Base-by-base conservation (phyloP, 1,284 basidiomycete genomes). In the Ganoderma leucocontextum region DNA sequence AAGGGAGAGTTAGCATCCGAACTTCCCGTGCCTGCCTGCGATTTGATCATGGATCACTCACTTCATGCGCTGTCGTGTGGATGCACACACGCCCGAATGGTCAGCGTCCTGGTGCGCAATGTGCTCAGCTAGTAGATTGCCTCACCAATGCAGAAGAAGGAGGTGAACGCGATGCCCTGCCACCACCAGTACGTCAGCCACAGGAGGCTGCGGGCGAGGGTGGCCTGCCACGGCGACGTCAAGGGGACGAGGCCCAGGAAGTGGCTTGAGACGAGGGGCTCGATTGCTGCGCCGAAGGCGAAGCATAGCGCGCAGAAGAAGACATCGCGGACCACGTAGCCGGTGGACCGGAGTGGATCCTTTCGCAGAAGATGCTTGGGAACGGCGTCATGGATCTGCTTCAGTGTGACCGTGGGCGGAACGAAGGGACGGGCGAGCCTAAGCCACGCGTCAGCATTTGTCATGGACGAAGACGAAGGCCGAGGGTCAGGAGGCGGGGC, bases 351-450 rank as follows among this genome's bases (percentile, higher is more conserved):
- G 60, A 75, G 66, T 33, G 75, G 65, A 65, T 78, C 70, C 80
- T 88, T 85, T 78, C 88, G 83, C 74, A 90, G 90, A 77, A 86
- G 81, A 66, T 82, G 78, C 60, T 79, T 81, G 13, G 85, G 85
- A 47, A 87, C 84, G 15, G 82, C 85, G 38, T 82, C 80, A 68
- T 82, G 85, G 60, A 87, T 74, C 63, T 84, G 77, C 73, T 85
- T 85, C 29, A 86, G 73, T 1, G 83, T 82, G 25, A 84, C 60
- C 58, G 80, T 78, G 7, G 85, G 84, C 9, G 84, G 85, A 5
- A 76, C 75, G 70, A 86, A 86, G 10, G 80, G 79, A 59, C 74
- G 73, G 39, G 66, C 62, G 52, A 78, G 74, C 69, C 80, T 81
- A 60, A 61, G 44, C 49, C 62, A 49, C 41, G 55, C 58, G 42